Percentiles rank a stretch among this genome's conserved stretches.
phyloP scores from a whole-genome alignment of 1,284 basidiomycete species.

The Sanghuangporus baumii region DNA sequence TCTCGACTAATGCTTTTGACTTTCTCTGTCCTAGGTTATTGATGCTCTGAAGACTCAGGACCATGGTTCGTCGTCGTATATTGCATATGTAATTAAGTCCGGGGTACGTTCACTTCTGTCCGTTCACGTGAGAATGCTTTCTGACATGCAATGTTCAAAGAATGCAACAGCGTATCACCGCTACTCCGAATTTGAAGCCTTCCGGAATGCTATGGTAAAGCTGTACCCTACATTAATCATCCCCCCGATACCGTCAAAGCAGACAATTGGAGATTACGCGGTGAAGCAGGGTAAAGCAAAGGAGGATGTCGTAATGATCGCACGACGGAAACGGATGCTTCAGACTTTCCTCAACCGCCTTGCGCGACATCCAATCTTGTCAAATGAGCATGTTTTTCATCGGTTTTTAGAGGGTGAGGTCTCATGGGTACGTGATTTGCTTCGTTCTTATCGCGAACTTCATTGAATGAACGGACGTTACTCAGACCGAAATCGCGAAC shows the following conservation, averaged over 20 bases:
- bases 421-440: constrained; percentile 70
- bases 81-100: constrained; percentile 89
- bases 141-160: constrained; percentile 35
- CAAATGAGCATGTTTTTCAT: constrained; percentile 92
- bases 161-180: constrained; percentile 81
- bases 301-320: constrained; percentile 91
- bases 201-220: constrained; percentile 78
- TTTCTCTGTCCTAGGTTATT: constrained; percentile 54
- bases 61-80: constrained; percentile 84
- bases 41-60: constrained; percentile 95
- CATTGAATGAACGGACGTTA: background rate
- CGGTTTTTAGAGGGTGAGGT: constrained; percentile 94
- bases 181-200: constrained; percentile 96
- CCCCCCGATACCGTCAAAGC: constrained; percentile 97
- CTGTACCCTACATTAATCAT: constrained; percentile 97
- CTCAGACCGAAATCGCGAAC: constrained; percentile 84
- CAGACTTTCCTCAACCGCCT: constrained; percentile 92
- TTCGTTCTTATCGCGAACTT: background rate
- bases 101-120: constrained; percentile 54
- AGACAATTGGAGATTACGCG: constrained; percentile 93
- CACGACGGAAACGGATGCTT: constrained; percentile 88
- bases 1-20: background rate
- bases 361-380: constrained; percentile 86
- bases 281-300: constrained; percentile 96
- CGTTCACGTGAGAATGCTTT: constrained; percentile 7